Conservation (phyloP, 257 asterid genomes). For the Salvia splendens region DNA sequence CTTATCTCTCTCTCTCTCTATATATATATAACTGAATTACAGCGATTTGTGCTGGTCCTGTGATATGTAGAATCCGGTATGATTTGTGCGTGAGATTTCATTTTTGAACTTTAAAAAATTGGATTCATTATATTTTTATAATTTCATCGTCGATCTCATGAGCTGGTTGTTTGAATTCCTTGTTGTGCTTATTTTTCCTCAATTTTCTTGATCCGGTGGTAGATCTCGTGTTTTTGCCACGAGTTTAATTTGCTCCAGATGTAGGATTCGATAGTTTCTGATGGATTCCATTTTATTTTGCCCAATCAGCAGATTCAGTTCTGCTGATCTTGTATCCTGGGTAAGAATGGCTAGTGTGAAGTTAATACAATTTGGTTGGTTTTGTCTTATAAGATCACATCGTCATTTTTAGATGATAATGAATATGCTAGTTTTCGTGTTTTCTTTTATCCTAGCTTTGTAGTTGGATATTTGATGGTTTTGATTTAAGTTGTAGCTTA, state of each 20-base stretch:
- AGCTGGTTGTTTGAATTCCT: slow-evolving; percentile 3
- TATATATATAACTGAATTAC: slow-evolving; percentile 21
- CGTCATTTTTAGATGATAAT: background rate
- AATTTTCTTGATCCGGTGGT: slow-evolving; percentile 28
- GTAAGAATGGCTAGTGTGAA: background rate
- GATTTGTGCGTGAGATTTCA: background rate
- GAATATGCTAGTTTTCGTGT: background rate
- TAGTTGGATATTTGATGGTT: slow-evolving; percentile 13
- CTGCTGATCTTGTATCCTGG: background rate
- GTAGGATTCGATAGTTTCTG: background rate
- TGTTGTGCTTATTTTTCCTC: background rate
- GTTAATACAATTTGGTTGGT: background rate
- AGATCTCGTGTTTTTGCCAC: slow-evolving; percentile 29
- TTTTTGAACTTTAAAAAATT: slow-evolving; percentile 10
- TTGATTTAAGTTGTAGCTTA: background rate
- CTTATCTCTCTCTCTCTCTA: slow-evolving; percentile 11
- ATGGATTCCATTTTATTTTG: background rate
- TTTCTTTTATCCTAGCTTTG: background rate
- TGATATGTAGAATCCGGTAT: slow-evolving; percentile 4
- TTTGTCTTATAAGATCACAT: background rate
- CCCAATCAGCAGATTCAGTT: background rate
- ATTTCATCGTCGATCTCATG: slow-evolving; percentile 17
- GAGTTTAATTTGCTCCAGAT: background rate
- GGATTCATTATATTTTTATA: slow-evolving; percentile 13
- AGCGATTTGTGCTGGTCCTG: background rate